Evolutionary conservation across 495 filamentous ascomycete species (phyloP), one percentile per base, ranked within the genome.

Genomic region (Xylaria palmicola): DNA sequence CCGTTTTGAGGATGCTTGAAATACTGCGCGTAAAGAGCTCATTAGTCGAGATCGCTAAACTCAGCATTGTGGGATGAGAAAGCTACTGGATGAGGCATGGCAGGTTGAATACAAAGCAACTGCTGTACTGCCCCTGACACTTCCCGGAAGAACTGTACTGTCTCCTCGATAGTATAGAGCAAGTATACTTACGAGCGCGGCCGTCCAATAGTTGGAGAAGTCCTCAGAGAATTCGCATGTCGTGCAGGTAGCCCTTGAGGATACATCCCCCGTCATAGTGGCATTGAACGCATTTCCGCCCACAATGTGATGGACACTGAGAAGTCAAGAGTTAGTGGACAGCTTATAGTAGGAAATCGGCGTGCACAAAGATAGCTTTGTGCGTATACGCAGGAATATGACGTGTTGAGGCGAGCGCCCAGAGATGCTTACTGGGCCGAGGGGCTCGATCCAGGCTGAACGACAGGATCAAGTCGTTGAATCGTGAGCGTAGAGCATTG

Each of bases 201-300:
- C 81, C 4, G 79, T 82, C 77, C 77, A 79, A 64, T 79, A 79
- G 62, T 79, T 78, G 59, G 74, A 79, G 53, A 81, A 76, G 57
- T 81, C 77, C 60, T 81, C 78, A 10, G 69, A 62, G 68, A 81
- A 76, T 26, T 74, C 75, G 63, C 77, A 78, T 10, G 77, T 80
- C 9, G 77, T 80, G 67, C 79, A 82, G 9, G 68, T 75, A 8
- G 66, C 77, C 52, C 71, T 68, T 49, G 69, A 67, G 5, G 72
- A 72, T 29, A 79, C 65, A 56, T 82, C 78, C 13, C 75, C 78
- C 0, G 36, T 55, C 79, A 81, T 81, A 41, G 70, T 70, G 1
- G 77, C 76, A 61, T 80, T 79, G 73, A 82, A 82, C 30, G 72
- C 75, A 68, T 82, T 79, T 7, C 79, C 79, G 55, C 79, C 79